Percentiles rank a stretch among this genome's conserved stretches.
Conservation (phyloP, 2,329 filamentous ascomycete species). For the Didymella glomerata region DNA sequence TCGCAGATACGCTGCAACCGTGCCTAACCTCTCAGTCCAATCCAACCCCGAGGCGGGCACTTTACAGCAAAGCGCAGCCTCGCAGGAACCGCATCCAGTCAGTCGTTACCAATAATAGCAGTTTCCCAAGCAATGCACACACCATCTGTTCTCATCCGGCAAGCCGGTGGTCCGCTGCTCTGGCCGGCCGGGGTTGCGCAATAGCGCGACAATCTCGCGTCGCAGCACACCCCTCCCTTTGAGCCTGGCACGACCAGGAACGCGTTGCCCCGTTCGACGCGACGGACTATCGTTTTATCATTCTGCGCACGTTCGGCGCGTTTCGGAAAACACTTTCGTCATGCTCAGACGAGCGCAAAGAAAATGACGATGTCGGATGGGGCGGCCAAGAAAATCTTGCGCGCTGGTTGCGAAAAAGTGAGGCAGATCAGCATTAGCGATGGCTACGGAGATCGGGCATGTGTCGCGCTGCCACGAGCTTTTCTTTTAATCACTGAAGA, state of each 20-base stretch:
- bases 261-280: slow-evolving; percentile 23
- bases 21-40: too few species aligned
- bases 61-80: neutral
- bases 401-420: slow-evolving; percentile 14
- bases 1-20: too few species aligned
- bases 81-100: neutral
- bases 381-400: slow-evolving; percentile 17
- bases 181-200: neutral
- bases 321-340: neutral
- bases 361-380: slow-evolving; percentile 21
- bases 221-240: slow-evolving; percentile 11
- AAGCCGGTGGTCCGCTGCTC: neutral
- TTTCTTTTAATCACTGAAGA: neutral
- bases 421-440: slow-evolving; percentile 21
- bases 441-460: slow-evolving; percentile 5
- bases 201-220: slow-evolving; percentile 21
- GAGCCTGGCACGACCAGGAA: slow-evolving; percentile 12
- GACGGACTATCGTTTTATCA: slow-evolving; percentile 3
- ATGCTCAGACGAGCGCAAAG: neutral
- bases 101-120: neutral
- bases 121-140: slow-evolving; percentile 9
- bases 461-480: neutral
- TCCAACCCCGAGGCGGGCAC: too few species aligned
- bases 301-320: slow-evolving; percentile 9
- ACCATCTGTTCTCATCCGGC: slow-evolving; percentile 1